Evolutionary conservation across 495 filamentous ascomycete genomes (phyloP), one percentile per base, ranked within the genome.

Genomic region (Tetracladium setigerum): DNA sequence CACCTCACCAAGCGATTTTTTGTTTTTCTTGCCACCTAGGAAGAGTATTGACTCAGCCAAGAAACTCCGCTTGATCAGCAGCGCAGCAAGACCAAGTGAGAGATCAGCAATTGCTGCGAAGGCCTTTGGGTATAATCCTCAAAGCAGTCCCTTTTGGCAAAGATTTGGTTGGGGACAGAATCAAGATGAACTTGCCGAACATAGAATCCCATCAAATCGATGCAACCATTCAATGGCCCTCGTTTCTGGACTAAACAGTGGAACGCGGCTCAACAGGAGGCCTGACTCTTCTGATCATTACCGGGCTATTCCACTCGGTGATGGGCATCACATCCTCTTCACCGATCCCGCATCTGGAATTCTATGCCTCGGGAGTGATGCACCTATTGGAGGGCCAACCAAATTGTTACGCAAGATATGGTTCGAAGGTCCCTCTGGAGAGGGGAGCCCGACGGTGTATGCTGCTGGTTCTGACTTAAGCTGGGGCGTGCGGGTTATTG

Each of bases 281-380:
- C 51, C 44, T 15, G 57, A 58, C n/a, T 40, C 22, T 18, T 54
- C 69, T 22, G 81, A 86, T 54, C 81, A 88, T 54, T 84, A 80
- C 53, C 74, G 72, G 10, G 84, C 84, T 5, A 64, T 84, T 4
- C 84, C 84, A 1, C 64, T 86, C 36, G 80, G 79, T 50, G 84
- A 87, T 60, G 82, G 84, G 1, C 67, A 76, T 34, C 80, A 87
- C 50, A 67, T 89, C 30, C 62, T 87, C 17, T 89, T 85, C 64
- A 80, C 78, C 8, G 83, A 87, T 48, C 82, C 83, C 4, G 63
- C 63, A 6, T 76, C 71, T 15, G 72, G 70, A 6, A 47, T 69
- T 3, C 67, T 87, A n/a, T 85, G 77, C 52, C 67, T 89, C 4
- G 83, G 84, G 4, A 76, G 72, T 44, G 81, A 86, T 62, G 69